These are phyloP conservation scores for Neurospora sublineolata DNA, from an alignment of 495 filamentous ascomycete genomes.

Conservation along the genomic window DNA sequence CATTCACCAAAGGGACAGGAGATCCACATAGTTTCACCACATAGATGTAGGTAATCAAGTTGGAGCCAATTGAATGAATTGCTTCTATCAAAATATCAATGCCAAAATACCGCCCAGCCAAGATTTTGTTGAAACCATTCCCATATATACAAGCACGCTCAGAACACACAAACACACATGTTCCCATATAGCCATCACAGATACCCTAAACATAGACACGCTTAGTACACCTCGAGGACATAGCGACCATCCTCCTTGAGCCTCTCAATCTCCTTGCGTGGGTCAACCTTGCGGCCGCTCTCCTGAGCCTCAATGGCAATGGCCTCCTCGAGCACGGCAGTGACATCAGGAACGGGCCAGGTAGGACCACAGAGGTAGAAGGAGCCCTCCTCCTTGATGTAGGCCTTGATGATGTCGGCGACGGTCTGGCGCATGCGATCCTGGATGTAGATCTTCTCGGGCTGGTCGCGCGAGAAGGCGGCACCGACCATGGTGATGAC, in stretches of 20 bases:
- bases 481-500: slow-evolving; percentile 88
- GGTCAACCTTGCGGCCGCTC: slow-evolving; percentile 67
- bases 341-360: slow-evolving; percentile 98
- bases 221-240: slow-evolving; percentile 89
- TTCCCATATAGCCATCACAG: neutral
- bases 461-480: slow-evolving; percentile 93
- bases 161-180: neutral
- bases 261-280: slow-evolving; percentile 88
- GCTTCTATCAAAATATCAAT: neutral
- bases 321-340: slow-evolving; percentile 83
- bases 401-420: slow-evolving; percentile 76
- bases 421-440: slow-evolving; percentile 90
- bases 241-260: slow-evolving; percentile 90
- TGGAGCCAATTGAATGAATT: neutral
- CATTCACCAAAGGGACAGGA: neutral
- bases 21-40: neutral
- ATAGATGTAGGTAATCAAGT: neutral
- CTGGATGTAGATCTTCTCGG: slow-evolving; percentile 98
- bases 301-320: slow-evolving; percentile 64
- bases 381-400: slow-evolving; percentile 73
- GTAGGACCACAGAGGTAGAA: slow-evolving; percentile 98
- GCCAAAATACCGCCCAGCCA: neutral
- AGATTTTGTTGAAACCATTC: neutral
- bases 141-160: neutral
- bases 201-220: neutral